These are phyloP conservation scores for Blastobotrys capitulatus DNA, from an alignment of 1,139 yeast species.

Conservation along the genomic window DNA sequence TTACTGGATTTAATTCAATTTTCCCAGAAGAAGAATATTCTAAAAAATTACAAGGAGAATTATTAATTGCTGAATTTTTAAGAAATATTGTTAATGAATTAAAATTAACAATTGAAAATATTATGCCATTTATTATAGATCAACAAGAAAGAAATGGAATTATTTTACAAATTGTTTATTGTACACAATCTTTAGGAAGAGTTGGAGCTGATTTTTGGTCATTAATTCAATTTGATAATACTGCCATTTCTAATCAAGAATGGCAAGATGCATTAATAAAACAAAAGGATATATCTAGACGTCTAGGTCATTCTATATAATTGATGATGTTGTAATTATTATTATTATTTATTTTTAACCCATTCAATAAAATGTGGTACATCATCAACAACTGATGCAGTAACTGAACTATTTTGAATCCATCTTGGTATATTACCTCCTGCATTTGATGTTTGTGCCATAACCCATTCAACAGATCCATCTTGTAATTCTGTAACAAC, in stretches of 20 bases:
- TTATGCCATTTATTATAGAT: conserved; percentile 37
- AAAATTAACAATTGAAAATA: conserved; percentile 33
- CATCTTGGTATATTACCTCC: conserved; percentile 63
- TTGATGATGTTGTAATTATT: not conserved
- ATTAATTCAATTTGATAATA: conserved; percentile 25
- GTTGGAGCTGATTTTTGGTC: conserved; percentile 62
- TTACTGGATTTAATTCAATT: conserved; percentile 59
- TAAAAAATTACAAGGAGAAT: conserved; percentile 21
- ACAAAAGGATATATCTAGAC: conserved; percentile 35
- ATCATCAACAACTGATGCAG: conserved; percentile 57
- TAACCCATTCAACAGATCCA: conserved; percentile 50
- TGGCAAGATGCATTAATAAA: conserved; percentile 38
- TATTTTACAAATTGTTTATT: conserved; percentile 66
- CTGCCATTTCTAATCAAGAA: conserved; percentile 29
- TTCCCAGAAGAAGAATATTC: conserved; percentile 36
- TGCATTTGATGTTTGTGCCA: conserved; percentile 61
- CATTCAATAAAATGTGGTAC: conserved; percentile 59
- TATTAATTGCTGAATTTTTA: conserved; percentile 41
- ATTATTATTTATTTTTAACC: conserved; percentile 26
- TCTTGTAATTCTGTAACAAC: conserved; percentile 39
- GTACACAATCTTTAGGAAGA: conserved; percentile 68
- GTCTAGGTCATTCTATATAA: conserved; percentile 16
- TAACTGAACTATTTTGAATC: conserved; percentile 51
- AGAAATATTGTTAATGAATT: conserved; percentile 36
- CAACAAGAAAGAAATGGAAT: conserved; percentile 53